Evolutionary conservation across 148 eudicot genomes (phyloP).

Genomic region (Diospyros lotus): DNA sequence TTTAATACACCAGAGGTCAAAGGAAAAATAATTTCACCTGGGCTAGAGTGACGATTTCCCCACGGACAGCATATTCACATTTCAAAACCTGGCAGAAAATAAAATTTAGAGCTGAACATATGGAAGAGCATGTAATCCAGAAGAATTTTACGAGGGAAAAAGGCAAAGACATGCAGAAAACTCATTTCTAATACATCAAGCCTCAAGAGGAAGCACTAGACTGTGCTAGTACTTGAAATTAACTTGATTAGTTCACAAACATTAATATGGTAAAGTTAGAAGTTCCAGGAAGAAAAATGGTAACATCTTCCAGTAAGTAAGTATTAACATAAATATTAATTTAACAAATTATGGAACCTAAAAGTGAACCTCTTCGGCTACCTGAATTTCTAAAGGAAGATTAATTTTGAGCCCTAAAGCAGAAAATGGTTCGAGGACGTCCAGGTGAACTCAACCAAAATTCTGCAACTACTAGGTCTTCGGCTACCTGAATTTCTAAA

Average conservation of each 20-base stretch:
- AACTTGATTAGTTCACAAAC: not conserved
- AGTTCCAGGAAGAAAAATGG: not conserved
- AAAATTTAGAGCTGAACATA: not conserved
- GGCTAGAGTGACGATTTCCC: conserved; percentile 78
- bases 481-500: not conserved
- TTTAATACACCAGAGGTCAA: not conserved
- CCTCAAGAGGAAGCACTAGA: too few relatives aligned
- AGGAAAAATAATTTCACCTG: conserved; percentile 35
- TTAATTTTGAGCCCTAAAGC: not conserved
- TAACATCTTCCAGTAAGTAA: too few relatives aligned
- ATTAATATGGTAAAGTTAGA: not conserved
- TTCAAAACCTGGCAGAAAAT: conserved; percentile 56
- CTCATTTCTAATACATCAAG: not conserved
- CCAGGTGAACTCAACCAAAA: not conserved
- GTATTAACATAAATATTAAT: not conserved
- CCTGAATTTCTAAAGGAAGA: not conserved
- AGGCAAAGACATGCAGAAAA: not conserved
- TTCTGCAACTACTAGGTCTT: not conserved
- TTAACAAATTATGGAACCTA: not conserved
- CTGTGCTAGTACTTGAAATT: not conserved
- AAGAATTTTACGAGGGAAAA: not conserved
- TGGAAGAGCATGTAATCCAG: not conserved
- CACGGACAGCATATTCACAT: conserved; percentile 95
- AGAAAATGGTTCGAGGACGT: not conserved
- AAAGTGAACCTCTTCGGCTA: not conserved